A percentile compares a stretch with the other conserved stretches of the same genome.
Evolutionary conservation across 208 protist species (phyloP).

Genomic region (Blechomonas ayalai): DNA sequence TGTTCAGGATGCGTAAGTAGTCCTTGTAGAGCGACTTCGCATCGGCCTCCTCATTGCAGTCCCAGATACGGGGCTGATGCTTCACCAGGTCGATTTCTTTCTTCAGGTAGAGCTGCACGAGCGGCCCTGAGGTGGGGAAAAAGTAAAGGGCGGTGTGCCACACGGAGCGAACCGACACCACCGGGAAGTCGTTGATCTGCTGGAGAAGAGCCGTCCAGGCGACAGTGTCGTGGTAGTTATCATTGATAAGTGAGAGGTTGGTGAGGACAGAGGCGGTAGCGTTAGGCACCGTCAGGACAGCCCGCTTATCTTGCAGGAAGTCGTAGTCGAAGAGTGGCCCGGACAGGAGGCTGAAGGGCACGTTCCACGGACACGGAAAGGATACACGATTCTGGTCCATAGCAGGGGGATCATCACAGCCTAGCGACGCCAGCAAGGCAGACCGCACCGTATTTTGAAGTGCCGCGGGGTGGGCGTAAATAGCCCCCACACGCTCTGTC

Average conservation of each 20-base stretch:
- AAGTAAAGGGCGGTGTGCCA: conserved; percentile 65
- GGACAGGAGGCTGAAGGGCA: conserved; percentile 41
- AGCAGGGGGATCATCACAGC: conserved; percentile 30
- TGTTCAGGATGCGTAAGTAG: conserved; percentile 66
- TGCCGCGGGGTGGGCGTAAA: conserved; percentile 25
- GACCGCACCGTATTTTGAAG: conserved; percentile 7
- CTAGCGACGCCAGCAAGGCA: conserved; percentile 25
- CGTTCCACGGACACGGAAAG: conserved; percentile 70
- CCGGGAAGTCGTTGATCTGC: conserved; percentile 49
- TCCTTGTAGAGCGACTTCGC: conserved; percentile 44
- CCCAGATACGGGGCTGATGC: conserved; percentile 23
- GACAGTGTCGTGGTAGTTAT: conserved; percentile 42
- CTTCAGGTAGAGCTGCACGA: conserved; percentile 44
- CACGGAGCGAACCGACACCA: conserved; percentile 48
- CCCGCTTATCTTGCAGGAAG: conserved; percentile 3
- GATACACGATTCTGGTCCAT: conserved; percentile 35
- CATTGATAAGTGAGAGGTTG: conserved; percentile 35
- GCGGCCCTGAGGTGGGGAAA: conserved; percentile 57
- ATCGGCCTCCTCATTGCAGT: conserved; percentile 52
- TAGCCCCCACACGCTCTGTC: conserved; percentile 47
- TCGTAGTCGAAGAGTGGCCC: conserved; percentile 18
- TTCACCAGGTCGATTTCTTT: conserved; percentile 48
- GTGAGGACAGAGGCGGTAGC: conserved; percentile 38
- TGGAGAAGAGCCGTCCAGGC: conserved; percentile 66
- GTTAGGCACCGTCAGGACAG: conserved; percentile 40